Percentiles rank a stretch among this genome's conserved stretches.
Evolutionary conservation across 2,329 filamentous ascomycete species (phyloP).

Genomic region (Monilinia laxa): DNA sequence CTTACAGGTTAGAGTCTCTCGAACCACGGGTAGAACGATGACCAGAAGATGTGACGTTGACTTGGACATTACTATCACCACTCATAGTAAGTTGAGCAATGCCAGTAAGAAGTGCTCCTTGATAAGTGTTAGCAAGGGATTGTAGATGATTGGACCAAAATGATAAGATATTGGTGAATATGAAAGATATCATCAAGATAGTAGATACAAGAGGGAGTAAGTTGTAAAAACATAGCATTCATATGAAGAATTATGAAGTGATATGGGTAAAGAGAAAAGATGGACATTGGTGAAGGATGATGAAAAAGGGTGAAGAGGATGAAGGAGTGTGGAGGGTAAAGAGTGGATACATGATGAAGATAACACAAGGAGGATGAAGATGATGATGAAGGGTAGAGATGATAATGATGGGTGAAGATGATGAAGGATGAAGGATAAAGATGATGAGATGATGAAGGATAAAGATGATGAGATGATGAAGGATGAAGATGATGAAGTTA

Average conservation of each 20-base stretch:
- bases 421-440: not conserved
- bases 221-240: not conserved
- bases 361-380: too few relatives aligned
- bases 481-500: not conserved
- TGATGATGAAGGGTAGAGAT: too few relatives aligned
- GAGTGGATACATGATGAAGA: too few relatives aligned
- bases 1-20: slow-evolving; percentile 31
- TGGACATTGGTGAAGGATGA: not conserved
- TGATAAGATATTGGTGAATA: not conserved
- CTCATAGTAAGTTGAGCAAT: slow-evolving; percentile 25
- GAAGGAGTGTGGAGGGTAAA: too few relatives aligned
- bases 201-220: not conserved
- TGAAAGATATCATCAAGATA: not conserved
- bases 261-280: not conserved
- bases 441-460: too few relatives aligned
- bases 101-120: slow-evolving; percentile 23
- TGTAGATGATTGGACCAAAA: not conserved
- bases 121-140: slow-evolving; percentile 10
- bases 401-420: not conserved
- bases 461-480: not conserved
- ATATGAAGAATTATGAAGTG: not conserved
- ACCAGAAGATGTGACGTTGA: slow-evolving; percentile 26
- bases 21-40: slow-evolving; percentile 26
- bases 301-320: not conserved
- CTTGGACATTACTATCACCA: slow-evolving; percentile 27